Conservation (phyloP, 78 protist species). For the Chrysochromulina parva region DNA sequence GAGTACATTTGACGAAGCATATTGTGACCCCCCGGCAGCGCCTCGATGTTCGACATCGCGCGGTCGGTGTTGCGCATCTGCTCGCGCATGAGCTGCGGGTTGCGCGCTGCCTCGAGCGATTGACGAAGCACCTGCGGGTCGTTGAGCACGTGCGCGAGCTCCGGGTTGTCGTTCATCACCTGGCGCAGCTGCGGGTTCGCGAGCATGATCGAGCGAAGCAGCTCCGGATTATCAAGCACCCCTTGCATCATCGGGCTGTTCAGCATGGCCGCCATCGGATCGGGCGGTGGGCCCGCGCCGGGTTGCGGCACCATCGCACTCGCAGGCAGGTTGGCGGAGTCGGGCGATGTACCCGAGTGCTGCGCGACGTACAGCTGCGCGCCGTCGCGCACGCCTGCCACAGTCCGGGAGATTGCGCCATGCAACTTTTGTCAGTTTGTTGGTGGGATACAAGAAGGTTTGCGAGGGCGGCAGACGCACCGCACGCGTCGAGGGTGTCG, state of each 20-base stretch:
- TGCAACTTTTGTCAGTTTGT: no score
- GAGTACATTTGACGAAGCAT: slow-evolving; percentile 75
- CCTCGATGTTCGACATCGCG: slow-evolving; percentile 83
- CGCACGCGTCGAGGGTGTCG: slow-evolving; percentile 60
- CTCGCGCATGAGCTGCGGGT: slow-evolving; percentile 85
- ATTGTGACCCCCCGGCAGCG: slow-evolving; percentile 85
- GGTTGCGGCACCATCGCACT: neutral
- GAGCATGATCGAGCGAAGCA: slow-evolving; percentile 60
- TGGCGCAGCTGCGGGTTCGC: slow-evolving; percentile 79
- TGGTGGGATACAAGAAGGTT: no score
- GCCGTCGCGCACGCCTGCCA: slow-evolving; percentile 55
- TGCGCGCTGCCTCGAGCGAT: slow-evolving; percentile 59
- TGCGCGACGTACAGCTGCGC: neutral
- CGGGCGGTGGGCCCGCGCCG: slow-evolving; percentile 26
- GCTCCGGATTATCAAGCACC: slow-evolving; percentile 76
- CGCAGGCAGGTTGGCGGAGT: neutral
- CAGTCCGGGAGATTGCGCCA: slow-evolving; percentile 9
- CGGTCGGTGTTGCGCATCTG: slow-evolving; percentile 84
- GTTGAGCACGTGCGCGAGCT: slow-evolving; percentile 73
- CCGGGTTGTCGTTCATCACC: slow-evolving; percentile 82
- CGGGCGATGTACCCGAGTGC: neutral
- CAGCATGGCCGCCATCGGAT: slow-evolving; percentile 60
- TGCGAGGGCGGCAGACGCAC: slow-evolving; percentile 50
- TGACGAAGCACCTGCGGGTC: slow-evolving; percentile 79
- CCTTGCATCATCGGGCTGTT: slow-evolving; percentile 65